These are phyloP conservation scores for Mycena crocata DNA, from an alignment of 768 basidiomycete species.

Conservation along the genomic window DNA sequence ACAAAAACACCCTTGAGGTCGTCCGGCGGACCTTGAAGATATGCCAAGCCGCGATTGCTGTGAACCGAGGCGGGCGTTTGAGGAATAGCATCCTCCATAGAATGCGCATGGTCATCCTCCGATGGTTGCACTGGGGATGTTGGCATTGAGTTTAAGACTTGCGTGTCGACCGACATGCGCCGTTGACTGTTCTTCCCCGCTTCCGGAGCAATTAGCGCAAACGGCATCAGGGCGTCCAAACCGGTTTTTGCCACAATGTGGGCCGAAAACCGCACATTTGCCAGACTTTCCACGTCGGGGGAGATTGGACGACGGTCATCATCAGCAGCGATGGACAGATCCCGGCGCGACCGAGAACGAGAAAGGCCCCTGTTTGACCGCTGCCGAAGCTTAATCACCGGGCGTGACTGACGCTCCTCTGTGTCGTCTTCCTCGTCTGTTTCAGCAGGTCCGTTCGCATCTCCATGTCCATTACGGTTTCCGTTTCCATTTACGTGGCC, in stretches of 20 bases:
- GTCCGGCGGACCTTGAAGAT: conserved; percentile 68
- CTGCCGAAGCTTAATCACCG: conserved; percentile 79
- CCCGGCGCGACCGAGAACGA: conserved; percentile 80
- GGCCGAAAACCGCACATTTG: conserved; percentile 83
- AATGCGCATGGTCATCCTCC: conserved; percentile 57
- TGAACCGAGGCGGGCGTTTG: conserved; percentile 51
- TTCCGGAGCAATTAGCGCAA: conserved; percentile 85
- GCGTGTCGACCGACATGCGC: conserved; percentile 46
- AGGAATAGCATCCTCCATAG: conserved; percentile 43
- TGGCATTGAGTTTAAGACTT: conserved; percentile 43
- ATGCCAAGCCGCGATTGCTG: conserved; percentile 51
- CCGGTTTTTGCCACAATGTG: conserved; percentile 71
- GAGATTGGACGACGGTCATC: conserved; percentile 68
- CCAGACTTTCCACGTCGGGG: conserved; percentile 76
- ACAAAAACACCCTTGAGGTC: conserved; percentile 81
- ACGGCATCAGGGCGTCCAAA: conserved; percentile 72
- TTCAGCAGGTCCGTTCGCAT: conserved; percentile 46
- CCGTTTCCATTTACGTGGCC: conserved; percentile 39
- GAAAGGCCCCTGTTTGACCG: conserved; percentile 62
- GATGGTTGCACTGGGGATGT: conserved; percentile 49
- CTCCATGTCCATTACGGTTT: conserved; percentile 30
- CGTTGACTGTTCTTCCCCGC: conserved; percentile 55
- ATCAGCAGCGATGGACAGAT: conserved; percentile 68
- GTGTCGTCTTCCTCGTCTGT: conserved; percentile 57
- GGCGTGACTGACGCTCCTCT: conserved; percentile 70